These are phyloP conservation scores for Diaporthe sp. DNA, from an alignment of 2,329 filamentous ascomycete species.

Conservation along the genomic window DNA sequence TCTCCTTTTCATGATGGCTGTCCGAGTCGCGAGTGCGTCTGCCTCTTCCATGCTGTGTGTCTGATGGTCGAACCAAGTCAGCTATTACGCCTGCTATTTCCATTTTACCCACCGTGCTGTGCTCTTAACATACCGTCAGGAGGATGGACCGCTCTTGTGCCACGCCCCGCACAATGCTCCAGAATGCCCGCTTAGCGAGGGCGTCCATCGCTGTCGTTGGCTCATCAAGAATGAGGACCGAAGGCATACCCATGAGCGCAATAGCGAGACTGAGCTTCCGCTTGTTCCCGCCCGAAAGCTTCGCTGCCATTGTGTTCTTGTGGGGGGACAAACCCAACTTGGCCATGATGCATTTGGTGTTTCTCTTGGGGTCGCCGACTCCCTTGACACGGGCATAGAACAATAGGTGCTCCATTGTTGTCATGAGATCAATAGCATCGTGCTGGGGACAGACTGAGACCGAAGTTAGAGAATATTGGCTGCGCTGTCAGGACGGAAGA, in stretches of 20 bases:
- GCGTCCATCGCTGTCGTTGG: not conserved
- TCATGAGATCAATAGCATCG: not conserved
- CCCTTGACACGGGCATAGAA: not conserved
- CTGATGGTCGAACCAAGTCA: not conserved
- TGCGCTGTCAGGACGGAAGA: fast-evolving
- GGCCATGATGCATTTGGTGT: not conserved
- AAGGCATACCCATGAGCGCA: not conserved
- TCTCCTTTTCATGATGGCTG: not conserved
- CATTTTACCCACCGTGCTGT: fast-evolving
- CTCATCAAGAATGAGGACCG: not conserved
- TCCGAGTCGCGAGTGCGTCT: not conserved
- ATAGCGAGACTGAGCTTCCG: constrained; percentile 2
- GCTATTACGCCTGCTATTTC: no score
- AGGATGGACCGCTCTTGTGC: not conserved
- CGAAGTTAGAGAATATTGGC: not conserved
- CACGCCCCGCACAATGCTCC: not conserved
- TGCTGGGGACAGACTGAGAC: not conserved
- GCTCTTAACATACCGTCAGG: not conserved
- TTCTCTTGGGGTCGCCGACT: not conserved
- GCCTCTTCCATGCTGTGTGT: not conserved
- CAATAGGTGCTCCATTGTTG: not conserved
- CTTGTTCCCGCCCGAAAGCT: not conserved
- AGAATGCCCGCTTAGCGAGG: not conserved
- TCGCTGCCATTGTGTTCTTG: not conserved
- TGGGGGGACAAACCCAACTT: not conserved